Percentiles rank a stretch among this genome's conserved stretches.
These are phyloP conservation scores for Tricholoma hemisulphureum DNA, from an alignment of 768 basidiomycete genomes.

Conservation along the genomic window DNA sequence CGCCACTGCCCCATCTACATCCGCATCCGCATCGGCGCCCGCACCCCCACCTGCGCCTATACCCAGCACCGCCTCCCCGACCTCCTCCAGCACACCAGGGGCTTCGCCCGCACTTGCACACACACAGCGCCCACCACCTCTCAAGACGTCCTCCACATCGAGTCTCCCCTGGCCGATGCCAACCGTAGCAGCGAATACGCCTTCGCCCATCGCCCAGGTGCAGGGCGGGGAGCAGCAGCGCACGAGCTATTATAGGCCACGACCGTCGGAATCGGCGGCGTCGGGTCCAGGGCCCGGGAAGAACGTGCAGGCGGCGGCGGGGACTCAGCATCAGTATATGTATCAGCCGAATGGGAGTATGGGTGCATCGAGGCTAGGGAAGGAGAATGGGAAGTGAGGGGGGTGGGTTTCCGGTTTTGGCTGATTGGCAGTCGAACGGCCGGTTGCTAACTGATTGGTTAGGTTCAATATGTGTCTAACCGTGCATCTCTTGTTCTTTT, in stretches of 20 bases:
- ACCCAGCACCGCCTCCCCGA: conserved; percentile 28
- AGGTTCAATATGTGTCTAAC: background rate
- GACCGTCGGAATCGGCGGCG: conserved; percentile 25
- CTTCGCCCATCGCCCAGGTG: conserved; percentile 53
- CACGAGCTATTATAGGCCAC: conserved; percentile 56
- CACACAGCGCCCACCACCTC: conserved; percentile 32
- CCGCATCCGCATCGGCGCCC: conserved; percentile 25
- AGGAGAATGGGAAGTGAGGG: conserved; percentile 33
- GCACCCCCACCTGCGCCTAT: conserved; percentile 32
- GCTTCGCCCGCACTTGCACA: conserved; percentile 55
- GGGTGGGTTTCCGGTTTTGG: background rate
- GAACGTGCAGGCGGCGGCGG: conserved; percentile 7
- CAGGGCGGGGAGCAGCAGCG: conserved; percentile 43
- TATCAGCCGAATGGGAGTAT: conserved; percentile 42
- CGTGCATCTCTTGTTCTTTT: background rate
- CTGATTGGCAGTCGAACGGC: background rate
- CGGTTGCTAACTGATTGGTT: background rate
- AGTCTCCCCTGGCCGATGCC: conserved; percentile 70
- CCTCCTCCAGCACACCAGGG: conserved; percentile 43
- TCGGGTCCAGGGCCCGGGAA: conserved; percentile 3
- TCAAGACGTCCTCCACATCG: conserved; percentile 24
- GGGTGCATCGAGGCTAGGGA: conserved; percentile 22
- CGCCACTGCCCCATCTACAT: conserved; percentile 16
- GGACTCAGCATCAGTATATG: conserved; percentile 42
- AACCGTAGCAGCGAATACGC: conserved; percentile 59